phyloP scores from a whole-genome alignment of 495 filamentous ascomycete genomes.

The Lophiostoma macrostomum region DNA sequence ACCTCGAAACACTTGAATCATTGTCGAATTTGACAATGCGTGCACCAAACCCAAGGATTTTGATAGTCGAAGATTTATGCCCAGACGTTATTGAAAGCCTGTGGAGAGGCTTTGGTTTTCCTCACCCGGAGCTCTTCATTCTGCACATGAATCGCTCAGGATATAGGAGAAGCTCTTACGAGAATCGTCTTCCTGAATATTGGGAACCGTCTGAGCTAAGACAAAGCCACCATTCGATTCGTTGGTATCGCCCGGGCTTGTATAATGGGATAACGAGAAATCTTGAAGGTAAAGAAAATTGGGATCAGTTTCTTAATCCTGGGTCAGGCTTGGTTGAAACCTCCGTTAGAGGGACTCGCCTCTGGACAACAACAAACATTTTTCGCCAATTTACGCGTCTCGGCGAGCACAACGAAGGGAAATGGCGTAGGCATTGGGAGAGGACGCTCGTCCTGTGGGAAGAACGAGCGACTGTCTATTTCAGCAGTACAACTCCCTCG shows the following conservation, averaged over 20 bases:
- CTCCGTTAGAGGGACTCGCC: too few relatives aligned
- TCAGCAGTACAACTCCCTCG: not conserved
- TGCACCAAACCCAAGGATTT: not conserved
- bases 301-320: too few relatives aligned
- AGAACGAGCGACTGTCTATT: constrained; percentile 1
- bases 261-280: constrained; percentile 4
- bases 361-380: constrained; percentile 3
- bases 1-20: too few relatives aligned
- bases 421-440: too few relatives aligned
- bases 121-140: constrained; percentile 33
- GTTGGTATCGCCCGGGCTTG: constrained; percentile 10
- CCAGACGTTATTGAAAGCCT: constrained; percentile 27
- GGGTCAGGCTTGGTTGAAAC: too few relatives aligned
- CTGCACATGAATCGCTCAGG: constrained; percentile 16
- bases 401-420: too few relatives aligned
- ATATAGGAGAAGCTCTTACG: not conserved
- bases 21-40: too few relatives aligned
- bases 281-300: not conserved
- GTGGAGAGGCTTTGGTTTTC: constrained; percentile 18
- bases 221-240: too few relatives aligned
- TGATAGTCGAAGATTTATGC: constrained; percentile 35
- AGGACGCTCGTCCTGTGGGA: not conserved
- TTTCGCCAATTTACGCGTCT: not conserved
- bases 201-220: too few relatives aligned
- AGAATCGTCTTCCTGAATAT: not conserved